phyloP scores from a whole-genome alignment of 2,329 filamentous ascomycete genomes.

The Pseudogymnoascus pannorum region DNA sequence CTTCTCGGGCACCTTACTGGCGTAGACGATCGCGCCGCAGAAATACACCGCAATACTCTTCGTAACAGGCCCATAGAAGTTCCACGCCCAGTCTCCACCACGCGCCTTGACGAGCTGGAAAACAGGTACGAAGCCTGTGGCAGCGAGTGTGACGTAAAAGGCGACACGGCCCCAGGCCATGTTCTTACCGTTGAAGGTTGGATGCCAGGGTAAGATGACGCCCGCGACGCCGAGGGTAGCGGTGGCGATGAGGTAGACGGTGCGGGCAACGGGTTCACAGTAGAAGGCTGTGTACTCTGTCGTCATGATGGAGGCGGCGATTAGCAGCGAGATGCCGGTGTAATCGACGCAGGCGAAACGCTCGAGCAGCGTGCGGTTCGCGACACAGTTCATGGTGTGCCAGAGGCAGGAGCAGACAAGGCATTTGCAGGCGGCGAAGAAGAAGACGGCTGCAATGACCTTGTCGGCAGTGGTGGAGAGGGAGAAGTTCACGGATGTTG shows the following conservation, averaged over 20 bases:
- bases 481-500: constrained; percentile 76
- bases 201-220: constrained; percentile 92
- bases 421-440: constrained; percentile 91
- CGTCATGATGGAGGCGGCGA: constrained; percentile 94
- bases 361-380: constrained; percentile 81
- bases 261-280: constrained; percentile 83
- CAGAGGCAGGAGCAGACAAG: constrained; percentile 91
- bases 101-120: constrained; percentile 74
- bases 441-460: constrained; percentile 87
- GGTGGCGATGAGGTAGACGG: constrained; percentile 77
- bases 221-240: constrained; percentile 75
- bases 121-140: constrained; percentile 84
- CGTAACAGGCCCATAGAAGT: constrained; percentile 81
- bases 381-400: constrained; percentile 98
- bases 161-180: constrained; percentile 89
- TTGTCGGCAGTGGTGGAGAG: constrained; percentile 83
- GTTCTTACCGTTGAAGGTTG: constrained; percentile 83
- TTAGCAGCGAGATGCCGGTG: constrained; percentile 90
- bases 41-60: constrained; percentile 87
- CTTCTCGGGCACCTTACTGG: constrained; percentile 83
- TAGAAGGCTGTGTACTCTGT: constrained; percentile 99
- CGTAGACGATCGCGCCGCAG: constrained; percentile 77
- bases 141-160: constrained; percentile 81
- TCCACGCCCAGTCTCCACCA: constrained; percentile 70
- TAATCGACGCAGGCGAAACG: constrained; percentile 98